These are phyloP conservation scores for Rubroboletus pulcherrimus DNA, from an alignment of 768 basidiomycete genomes.

Conservation along the genomic window DNA sequence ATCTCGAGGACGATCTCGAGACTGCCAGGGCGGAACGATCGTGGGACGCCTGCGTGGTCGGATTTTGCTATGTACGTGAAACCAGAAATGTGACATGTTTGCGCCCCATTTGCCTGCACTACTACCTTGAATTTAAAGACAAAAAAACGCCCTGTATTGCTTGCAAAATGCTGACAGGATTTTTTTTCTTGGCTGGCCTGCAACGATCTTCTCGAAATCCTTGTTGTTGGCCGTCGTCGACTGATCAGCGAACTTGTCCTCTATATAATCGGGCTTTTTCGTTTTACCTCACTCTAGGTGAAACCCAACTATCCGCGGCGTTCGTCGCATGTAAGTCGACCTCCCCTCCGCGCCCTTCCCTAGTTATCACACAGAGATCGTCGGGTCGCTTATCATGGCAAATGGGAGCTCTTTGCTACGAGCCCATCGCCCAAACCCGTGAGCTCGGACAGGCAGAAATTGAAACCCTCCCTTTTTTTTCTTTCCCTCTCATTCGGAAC, in stretches of 20 bases:
- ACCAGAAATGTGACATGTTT: not conserved
- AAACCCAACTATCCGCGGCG: conserved; percentile 90
- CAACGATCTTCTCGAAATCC: too few relatives aligned
- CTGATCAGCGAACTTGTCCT: not conserved
- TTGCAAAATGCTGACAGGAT: too few relatives aligned
- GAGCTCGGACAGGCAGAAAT: conserved; percentile 1
- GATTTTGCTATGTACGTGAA: conserved; percentile 69
- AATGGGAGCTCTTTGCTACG: not conserved
- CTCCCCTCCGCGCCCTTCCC: not conserved
- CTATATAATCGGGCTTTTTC: not conserved
- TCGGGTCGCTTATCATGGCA: not conserved
- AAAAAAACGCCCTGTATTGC: too few relatives aligned
- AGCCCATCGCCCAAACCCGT: not conserved
- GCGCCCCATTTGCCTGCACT: not conserved
- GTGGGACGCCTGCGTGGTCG: conserved; percentile 72
- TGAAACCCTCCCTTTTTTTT: not conserved
- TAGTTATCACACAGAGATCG: not conserved
- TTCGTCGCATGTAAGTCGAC: conserved; percentile 77
- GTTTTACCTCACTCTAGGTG: conserved; percentile 38
- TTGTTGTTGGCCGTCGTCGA: not conserved
- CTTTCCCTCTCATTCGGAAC: not conserved
- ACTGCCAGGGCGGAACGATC: conserved; percentile 42
- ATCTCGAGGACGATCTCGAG: conserved; percentile 35
- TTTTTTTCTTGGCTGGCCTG: too few relatives aligned
- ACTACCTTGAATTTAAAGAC: too few relatives aligned